Conservation (phyloP, 2,329 filamentous ascomycete species). For the Exophiala spinifera region DNA sequence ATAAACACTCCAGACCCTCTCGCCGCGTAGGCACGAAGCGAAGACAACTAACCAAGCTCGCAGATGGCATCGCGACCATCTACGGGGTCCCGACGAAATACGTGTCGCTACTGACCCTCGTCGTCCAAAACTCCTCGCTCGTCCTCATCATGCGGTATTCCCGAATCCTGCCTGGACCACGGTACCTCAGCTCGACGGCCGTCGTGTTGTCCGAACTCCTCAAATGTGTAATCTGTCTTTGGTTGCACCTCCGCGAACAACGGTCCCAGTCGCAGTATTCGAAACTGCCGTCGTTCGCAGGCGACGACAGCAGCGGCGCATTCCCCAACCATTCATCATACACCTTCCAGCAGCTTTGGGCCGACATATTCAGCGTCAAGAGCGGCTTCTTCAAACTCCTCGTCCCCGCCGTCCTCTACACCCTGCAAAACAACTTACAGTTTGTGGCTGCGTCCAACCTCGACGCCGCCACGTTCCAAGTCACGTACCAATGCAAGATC, state of each 20-base stretch:
- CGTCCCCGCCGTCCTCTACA: slow-evolving; percentile 83
- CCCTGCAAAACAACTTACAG: slow-evolving; percentile 84
- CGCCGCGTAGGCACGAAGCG: not conserved
- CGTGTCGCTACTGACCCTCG: slow-evolving; percentile 24
- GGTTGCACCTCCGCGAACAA: slow-evolving; percentile 75
- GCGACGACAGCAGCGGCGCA: slow-evolving; percentile 25
- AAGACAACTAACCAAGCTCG: not conserved
- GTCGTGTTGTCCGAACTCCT: slow-evolving; percentile 91
- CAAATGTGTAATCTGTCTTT: slow-evolving; percentile 80
- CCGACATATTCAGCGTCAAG: slow-evolving; percentile 79
- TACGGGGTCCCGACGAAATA: slow-evolving; percentile 27
- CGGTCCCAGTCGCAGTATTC: slow-evolving; percentile 11
- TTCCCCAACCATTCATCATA: slow-evolving; percentile 51
- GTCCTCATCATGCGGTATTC: slow-evolving; percentile 71
- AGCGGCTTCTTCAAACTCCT: slow-evolving; percentile 78
- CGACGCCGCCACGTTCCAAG: slow-evolving; percentile 87
- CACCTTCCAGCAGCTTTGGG: slow-evolving; percentile 74
- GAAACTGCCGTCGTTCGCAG: slow-evolving; percentile 11
- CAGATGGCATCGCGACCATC: slow-evolving; percentile 18
- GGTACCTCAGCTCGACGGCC: slow-evolving; percentile 89
- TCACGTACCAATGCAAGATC: slow-evolving; percentile 92
- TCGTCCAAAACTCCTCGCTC: slow-evolving; percentile 27
- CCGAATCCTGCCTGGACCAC: slow-evolving; percentile 84
- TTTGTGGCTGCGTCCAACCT: slow-evolving; percentile 89
- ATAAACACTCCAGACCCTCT: not conserved